Base-by-base conservation (phyloP, 1,284 basidiomycete species). In the Mycena citricolor region DNA sequence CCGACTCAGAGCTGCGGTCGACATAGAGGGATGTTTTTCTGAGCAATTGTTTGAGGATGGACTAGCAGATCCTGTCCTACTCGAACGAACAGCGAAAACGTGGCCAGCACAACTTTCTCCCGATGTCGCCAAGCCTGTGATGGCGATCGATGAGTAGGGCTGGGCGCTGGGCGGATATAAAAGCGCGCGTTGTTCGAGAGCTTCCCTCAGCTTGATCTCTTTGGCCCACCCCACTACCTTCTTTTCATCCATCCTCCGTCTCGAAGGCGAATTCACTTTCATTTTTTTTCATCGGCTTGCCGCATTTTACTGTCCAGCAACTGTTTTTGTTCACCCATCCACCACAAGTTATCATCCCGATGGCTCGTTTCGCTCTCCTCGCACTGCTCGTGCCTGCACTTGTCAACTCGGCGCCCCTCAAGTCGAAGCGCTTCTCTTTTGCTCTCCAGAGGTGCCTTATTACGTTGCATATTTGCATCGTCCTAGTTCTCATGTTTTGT, bases 291-390 rank as follows among this genome's bases (percentile, higher is more conserved):
- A n/a, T n/a, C n/a, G n/a, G n/a, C n/a, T n/a, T n/a, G n/a, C n/a
- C n/a, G n/a, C n/a, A n/a, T n/a, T n/a, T n/a, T n/a, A n/a, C n/a
- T n/a, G n/a, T n/a, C n/a, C n/a, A n/a, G n/a, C 44, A 35, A 46
- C 45, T 44, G 37, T 44, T 36, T 32, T 42, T 50, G 40, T 21
- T n/a, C 20, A 30, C 35, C 21, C 21, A 19, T 42, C 22, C 26
- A 32, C 24, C 17, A 24, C 44, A 29, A 47, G 36, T 43, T 41
- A 43, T 40, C n/a, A n/a, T n/a, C 49, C 51, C 31, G 51, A 61
- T 56, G 57, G 57, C 49, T 33, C 57, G 58, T 42, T 60, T 58
- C 46, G 32, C 55, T 30, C 31, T 58, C 35, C 39, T 63, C 32
- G 57, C 57, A 39, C 50, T 63, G 32, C 31, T 56, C 12, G 35